Evolutionary conservation across 371 early-diverging fungal genomes (phyloP), one percentile per base, ranked within the genome.

Genomic region (Mortierella sp.): DNA sequence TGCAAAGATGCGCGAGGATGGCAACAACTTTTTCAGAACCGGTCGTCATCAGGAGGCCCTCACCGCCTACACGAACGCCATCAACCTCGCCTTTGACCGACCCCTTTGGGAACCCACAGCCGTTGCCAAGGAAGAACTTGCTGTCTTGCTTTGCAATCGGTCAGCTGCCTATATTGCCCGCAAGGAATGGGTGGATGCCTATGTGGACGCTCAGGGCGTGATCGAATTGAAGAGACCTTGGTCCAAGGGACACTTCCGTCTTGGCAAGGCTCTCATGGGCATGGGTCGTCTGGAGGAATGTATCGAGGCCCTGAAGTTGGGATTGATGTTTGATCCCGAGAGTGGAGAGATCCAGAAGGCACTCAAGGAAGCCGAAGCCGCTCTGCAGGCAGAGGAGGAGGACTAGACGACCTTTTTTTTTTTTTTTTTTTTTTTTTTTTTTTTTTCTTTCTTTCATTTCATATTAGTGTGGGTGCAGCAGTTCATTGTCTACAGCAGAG

Each of bases 161-260:
- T 90, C 92, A 0, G 92, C 93, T 5, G 91, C 92, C 47, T 86
- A 91, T 57, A 74, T 93, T 28, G 88, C 86, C 19, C 84, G 89
- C 47, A 86, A 87, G 46, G 85, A 89, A n/a, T 88, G 84, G 80
- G 87, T 89, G 12, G 89, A 93, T 57, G 94, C 94, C 19, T 85
- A 90, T 60, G 91, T 91, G 59, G 94, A 93, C 75, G 89, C 93
- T 2, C 92, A 93, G 75, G 85, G 86, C 50, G 92, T 91, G 26
- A 91, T 92, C n/a, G 81, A 89, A 48, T 74, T 94, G 60, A 91
- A 89, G 72, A 86, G 89, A 19, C 89, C 88, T 45, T 94, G 93
- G 93, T 86, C 90, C 70, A 93, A 94, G 83, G 94, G 93, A 25
- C 88, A 91, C 81, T 93, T 93, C 83, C 83, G 94, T 59, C 92